Base-by-base conservation (phyloP, 495 filamentous ascomycete species). In the Trichocladium uniseriatum region DNA sequence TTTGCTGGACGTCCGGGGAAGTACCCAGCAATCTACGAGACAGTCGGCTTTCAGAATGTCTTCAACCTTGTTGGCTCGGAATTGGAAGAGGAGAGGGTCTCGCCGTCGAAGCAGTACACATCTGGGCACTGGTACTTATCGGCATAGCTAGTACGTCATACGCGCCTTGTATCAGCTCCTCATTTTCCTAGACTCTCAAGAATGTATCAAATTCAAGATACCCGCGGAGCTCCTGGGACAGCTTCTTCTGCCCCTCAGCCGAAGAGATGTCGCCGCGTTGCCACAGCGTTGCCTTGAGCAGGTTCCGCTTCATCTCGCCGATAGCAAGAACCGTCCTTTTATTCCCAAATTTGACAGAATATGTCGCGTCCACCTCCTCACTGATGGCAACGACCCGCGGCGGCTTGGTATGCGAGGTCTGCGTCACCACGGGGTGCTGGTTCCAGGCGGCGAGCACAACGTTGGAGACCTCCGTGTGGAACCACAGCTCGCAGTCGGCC, bases 381-480 rank as follows among this genome's bases (percentile, higher is more conserved):
- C 43, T 0, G 14, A 52, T 49, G 35, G 41, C 44, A 16, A 24
- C 27, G 7, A 9, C 27, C 1, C 38, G 18, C 18, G 34, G 44
- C 7, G 54, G 57, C 45, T 50, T 60, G 37, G 14, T 49, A 16
- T 57, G 48, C 24, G 47, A 60, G 15, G 15, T 45, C 38, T 60
- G 52, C 16, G 27, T 36, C 31, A 60, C 51, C 18, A 0, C 3
- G 29, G 54, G 57, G 38, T 51, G 47, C 22, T 43, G 38, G 36
- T 28, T 45, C 40, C 44, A 61, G 10, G 51, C 55, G 8, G 55
- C 41, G 24, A 61, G 55, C 5, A 55, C 49, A 19, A 61, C 28
- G 40, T 58, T 56, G 36, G 56, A 54, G 15, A 61, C 45, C 27
- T 59, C 59, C 13, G 47, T 47, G 43, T 59, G 43, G 24, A 52